phyloP scores from a whole-genome alignment of 768 basidiomycete species.

The Butyriboletus loyo region DNA sequence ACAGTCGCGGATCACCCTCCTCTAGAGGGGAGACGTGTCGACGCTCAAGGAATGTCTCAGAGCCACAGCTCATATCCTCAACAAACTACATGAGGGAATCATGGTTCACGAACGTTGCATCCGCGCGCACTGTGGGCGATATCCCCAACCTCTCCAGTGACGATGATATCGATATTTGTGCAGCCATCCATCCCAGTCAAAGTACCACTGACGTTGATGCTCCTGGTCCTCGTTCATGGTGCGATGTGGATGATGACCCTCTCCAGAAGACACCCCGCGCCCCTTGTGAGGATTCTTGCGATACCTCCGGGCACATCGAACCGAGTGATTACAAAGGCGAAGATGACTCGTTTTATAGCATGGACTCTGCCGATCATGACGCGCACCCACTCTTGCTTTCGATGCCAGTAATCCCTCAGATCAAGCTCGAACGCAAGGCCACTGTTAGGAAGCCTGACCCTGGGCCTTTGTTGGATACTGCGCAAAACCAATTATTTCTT shows the following conservation, averaged over 20 bases:
- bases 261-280: not conserved
- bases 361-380: conserved; percentile 26
- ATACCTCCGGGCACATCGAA: not conserved
- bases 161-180: not conserved
- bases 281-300: not conserved
- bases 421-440: conserved; percentile 27
- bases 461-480: not conserved
- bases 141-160: conserved; percentile 4
- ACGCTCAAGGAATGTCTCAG: conserved; percentile 20
- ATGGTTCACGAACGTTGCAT: conserved; percentile 12
- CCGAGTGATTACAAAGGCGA: conserved; percentile 6
- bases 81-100: conserved; percentile 17
- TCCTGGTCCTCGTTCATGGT: not conserved
- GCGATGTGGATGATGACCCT: not conserved
- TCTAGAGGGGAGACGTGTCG: not conserved
- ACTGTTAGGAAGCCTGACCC: conserved; percentile 16
- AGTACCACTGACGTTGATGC: not conserved
- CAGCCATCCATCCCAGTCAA: not conserved
- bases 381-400: conserved; percentile 22
- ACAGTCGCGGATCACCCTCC: not conserved
- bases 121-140: conserved; percentile 9
- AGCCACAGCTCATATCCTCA: conserved; percentile 20
- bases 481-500: conserved; percentile 9
- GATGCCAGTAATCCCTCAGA: conserved; percentile 28
- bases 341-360: conserved; percentile 22